These are phyloP conservation scores for Ichthyophthirius multifiliis DNA, from an alignment of 169 alveolate genomes.

Conservation along the genomic window DNA sequence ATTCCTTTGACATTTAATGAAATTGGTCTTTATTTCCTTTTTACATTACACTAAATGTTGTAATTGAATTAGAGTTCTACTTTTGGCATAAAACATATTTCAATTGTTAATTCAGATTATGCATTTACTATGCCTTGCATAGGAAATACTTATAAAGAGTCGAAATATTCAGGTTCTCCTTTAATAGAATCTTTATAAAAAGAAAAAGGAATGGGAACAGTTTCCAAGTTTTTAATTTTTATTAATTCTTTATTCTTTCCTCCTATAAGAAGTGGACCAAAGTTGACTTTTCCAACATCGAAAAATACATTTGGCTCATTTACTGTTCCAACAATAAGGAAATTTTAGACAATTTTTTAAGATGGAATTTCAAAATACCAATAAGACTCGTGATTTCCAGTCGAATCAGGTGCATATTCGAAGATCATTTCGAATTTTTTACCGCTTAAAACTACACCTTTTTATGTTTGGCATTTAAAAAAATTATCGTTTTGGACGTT, in stretches of 20 bases:
- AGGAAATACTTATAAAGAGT: constrained; percentile 79
- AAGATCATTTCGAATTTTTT: constrained; percentile 91
- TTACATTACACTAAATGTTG: constrained; percentile 87
- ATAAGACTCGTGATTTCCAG: constrained; percentile 88
- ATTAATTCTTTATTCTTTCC: constrained; percentile 90
- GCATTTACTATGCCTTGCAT: constrained; percentile 79
- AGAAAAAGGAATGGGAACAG: constrained; percentile 87
- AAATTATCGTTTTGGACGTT: constrained; percentile 55
- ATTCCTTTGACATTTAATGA: constrained; percentile 92
- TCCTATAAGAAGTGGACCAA: constrained; percentile 90
- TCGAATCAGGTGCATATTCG: constrained; percentile 88
- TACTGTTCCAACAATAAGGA: constrained; percentile 89
- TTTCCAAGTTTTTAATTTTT: constrained; percentile 86
- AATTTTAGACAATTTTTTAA: constrained; percentile 83
- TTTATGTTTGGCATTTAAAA: constrained; percentile 87
- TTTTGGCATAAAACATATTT: constrained; percentile 82
- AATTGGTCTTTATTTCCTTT: constrained; percentile 87
- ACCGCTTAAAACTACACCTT: constrained; percentile 90
- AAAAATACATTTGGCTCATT: constrained; percentile 92
- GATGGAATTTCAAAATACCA: constrained; percentile 89
- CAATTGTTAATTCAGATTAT: constrained; percentile 78
- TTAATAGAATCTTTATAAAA: constrained; percentile 81
- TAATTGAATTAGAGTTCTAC: constrained; percentile 85
- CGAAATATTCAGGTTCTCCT: constrained; percentile 84
- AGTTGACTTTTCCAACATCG: constrained; percentile 89